Base-by-base conservation (phyloP, 495 filamentous ascomycete genomes). In the Eremomyces bilateralis region DNA sequence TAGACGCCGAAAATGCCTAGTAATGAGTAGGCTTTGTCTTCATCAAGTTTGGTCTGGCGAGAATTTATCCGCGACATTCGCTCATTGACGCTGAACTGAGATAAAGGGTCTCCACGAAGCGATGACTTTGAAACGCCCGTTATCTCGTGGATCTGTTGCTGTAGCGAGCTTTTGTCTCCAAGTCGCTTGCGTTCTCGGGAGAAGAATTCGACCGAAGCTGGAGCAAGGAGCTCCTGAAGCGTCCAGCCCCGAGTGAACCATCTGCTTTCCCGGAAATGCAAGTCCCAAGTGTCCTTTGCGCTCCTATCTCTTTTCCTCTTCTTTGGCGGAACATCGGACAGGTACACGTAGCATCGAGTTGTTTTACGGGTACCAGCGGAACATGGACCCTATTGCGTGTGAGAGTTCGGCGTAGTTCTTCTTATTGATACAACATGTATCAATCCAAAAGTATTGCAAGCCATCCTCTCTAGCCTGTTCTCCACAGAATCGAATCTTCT, bases 391-490 rank as follows among this genome's bases (percentile, higher is more conserved):
- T 18, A 46, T 40, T 6, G 42, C 33, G 21, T 40, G 28, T 8
- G 31, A 21, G 4, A 43, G 36, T 31, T 46, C 43, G 24, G 33
- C 31, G 15, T 17, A 28, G 21, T n/a, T 37, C 12, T 12, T 25
- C 24, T 46, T 43, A 24, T 44, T 34, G 22, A 46, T 46, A 18
- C 36, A 46, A 22, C 41, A 43, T 3, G 36, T 40, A 28, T 46
- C 43, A n/a, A 46, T 30, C 43, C 43, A 46, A 30, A 41, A 11
- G 18, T 35, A 44, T n/a, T 33, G 13, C 6, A 33, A 29, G 16
- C 33, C 31, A 15, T 42, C 36, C 15, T 22, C 16, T 18, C 10
- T 15, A 16, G 37, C 43, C 21, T 27, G 21, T n/a, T 22, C 31
- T 15, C 21, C 27, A 21, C 21, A 34, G 4, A 12, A 19, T 11